These are phyloP conservation scores for Alternaria burnsii DNA, from an alignment of 2,329 filamentous ascomycete genomes.

Conservation along the genomic window DNA sequence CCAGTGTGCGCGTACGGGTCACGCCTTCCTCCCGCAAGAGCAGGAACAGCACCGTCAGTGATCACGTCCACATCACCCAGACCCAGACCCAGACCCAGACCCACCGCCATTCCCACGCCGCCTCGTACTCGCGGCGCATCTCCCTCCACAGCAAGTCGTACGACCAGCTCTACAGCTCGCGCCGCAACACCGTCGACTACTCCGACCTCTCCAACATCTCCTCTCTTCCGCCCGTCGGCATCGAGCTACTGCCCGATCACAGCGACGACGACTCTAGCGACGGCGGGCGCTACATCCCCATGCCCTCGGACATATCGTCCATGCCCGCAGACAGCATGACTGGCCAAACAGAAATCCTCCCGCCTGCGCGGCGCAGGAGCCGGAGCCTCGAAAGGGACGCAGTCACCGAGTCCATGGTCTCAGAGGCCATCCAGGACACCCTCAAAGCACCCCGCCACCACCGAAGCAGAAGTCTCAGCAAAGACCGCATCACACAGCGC, in stretches of 20 bases:
- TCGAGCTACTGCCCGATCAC: conserved; percentile 80
- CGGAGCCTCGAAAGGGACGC: conserved; percentile 58
- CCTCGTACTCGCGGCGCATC: conserved; percentile 73
- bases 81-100: conserved; percentile 67
- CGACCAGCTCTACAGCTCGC: conserved; percentile 39
- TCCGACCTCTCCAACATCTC: conserved; percentile 82
- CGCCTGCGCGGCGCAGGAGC: conserved; percentile 59
- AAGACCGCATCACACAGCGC: conserved; percentile 72
- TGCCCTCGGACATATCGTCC: conserved; percentile 85
- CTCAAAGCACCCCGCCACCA: conserved; percentile 67
- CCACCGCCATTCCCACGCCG: conserved; percentile 71
- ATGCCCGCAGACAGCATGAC: conserved; percentile 78
- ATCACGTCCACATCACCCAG: conserved; percentile 88
- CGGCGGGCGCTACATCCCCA: conserved; percentile 70
- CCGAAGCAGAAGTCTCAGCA: conserved; percentile 70
- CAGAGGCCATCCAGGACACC: conserved; percentile 49
- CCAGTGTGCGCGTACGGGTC: conserved; percentile 81
- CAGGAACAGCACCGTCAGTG: conserved; percentile 64
- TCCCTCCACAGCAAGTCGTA: conserved; percentile 63
- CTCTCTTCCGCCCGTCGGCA: conserved; percentile 77
- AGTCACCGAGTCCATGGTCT: conserved; percentile 31
- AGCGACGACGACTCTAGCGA: conserved; percentile 72
- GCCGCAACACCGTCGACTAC: conserved; percentile 57
- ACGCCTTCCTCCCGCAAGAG: conserved; percentile 71
- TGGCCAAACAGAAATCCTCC: conserved; percentile 61